Base-by-base conservation (phyloP, 2,329 filamentous ascomycete species). In the Trichoderma sp. region DNA sequence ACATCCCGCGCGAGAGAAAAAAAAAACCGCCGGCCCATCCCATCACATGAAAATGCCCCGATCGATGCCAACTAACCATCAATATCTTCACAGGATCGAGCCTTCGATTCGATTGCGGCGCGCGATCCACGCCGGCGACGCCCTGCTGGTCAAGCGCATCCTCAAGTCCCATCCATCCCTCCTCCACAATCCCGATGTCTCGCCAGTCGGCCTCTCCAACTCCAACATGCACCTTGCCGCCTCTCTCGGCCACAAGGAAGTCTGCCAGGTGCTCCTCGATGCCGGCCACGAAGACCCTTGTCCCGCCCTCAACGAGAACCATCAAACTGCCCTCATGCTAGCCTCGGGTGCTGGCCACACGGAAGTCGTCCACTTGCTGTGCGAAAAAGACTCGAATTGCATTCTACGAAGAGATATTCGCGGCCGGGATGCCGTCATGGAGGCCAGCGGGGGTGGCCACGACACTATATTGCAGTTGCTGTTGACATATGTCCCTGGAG, bases 171-270 rank as follows among this genome's bases (percentile, higher is more conserved):
- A 95, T 78, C 92, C 92, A 0, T 79, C 83, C 20, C 88, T 92
- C 74, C 85, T 97, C 32, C 91, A 91, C 77, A 97, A 97, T 78
- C 93, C 94, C 3, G 93, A 97, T 80, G 88, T 88, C 76, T 88
- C 89, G 4, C 86, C 90, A 73, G 77, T 81, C 9, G 88, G 88
- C 64, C 90, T 93, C 75, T 92, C 92, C 80, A 96, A 97, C 83
- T 95, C 93, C 3, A 94, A 90, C 74, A 87, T 97, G 50, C 94
- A 97, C 80, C 87, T 97, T 3, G 93, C 94, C 57, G 92, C 92
- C 12, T 88, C 88, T 8, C 85, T 94, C 71, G 94, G 93, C 67
- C 88, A 91, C 78, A 84, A 89, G 8, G 83, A 90, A 61, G 91
- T 96, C 76, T 91, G 89, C 79, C 86, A 88, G 75, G 86, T 90